Base-by-base conservation (phyloP, 2,329 filamentous ascomycete species). In the Aspergillus carbonarius region DNA sequence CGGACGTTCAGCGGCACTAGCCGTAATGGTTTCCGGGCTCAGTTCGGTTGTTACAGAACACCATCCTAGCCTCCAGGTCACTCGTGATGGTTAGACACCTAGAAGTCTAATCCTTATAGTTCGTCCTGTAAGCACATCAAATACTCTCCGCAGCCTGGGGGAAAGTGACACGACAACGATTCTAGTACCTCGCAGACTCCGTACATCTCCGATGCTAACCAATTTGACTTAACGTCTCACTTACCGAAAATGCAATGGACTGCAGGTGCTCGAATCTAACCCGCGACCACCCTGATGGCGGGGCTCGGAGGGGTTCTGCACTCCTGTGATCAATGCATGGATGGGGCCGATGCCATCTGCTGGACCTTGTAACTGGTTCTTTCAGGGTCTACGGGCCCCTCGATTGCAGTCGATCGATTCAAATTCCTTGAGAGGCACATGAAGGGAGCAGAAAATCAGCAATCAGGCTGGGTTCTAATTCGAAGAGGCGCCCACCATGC, bases 261-360 rank as follows among this genome's bases (percentile, higher is more conserved):
- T 48, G 44, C 44, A 48, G 44, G 25, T 48, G 23, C 25, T 27
- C 44, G n/a, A 48, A 2, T 30, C 15, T 47, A 8, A 47, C 23
- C 42, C 42, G 42, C 13, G 7, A 47, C 23, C 42, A 30, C 40
- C 23, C 44, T 30, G 25, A 48, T 48, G 44, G 44, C 44, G 44
- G 44, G 44, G 44, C 44, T 32, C 44, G 44, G 44, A 48, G 44
- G 44, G 44, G 44, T 48, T 48, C 44, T 32, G 30, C 30, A 32
- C 30, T 32, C 30, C 30, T 48, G 44, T 48, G 44, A 48, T 48
- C 44, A 27, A 48, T 48, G 44, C 44, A 48, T 48, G 44, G 44
- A 48, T 48, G 44, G 44, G 44, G 44, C 44, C 27, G 25, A 48
- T 48, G 25, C 44, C 10, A 30, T 27, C 25, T 30, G n/a, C 25